Evolutionary conservation across 148 eudicot species (phyloP).

Genomic region (Arctostaphylos glauca): DNA sequence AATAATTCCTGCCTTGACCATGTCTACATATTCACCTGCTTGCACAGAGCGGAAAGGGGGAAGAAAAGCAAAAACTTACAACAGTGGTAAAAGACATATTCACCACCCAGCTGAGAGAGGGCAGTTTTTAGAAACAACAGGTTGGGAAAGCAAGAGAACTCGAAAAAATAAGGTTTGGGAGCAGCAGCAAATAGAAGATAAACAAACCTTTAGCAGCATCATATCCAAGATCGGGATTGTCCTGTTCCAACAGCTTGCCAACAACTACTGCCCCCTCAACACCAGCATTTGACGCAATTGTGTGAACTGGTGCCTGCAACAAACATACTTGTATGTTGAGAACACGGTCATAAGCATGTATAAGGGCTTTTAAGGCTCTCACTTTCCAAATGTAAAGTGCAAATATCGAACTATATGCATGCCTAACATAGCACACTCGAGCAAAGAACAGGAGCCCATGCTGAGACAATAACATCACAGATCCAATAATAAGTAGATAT

Average conservation of each 20-base stretch:
- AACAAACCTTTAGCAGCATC: constrained; percentile 87
- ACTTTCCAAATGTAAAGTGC: neutral
- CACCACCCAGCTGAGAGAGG: too few relatives aligned
- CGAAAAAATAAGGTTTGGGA: too few relatives aligned
- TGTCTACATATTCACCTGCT: constrained; percentile 84
- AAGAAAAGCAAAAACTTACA: neutral
- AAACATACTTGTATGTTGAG: neutral
- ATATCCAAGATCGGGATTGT: constrained; percentile 81
- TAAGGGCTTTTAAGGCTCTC: neutral
- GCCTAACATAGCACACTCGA: neutral
- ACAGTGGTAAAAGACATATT: neutral
- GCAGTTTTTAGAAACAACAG: too few relatives aligned
- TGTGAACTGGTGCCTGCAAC: constrained; percentile 74
- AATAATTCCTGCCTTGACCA: constrained; percentile 85
- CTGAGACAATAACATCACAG: neutral
- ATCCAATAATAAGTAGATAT: neutral
- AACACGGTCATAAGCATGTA: neutral
- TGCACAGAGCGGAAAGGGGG: neutral
- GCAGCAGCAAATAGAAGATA: neutral
- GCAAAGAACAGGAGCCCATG: neutral
- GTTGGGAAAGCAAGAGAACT: too few relatives aligned
- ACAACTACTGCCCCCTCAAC: constrained; percentile 88
- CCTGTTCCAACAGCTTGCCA: constrained; percentile 88
- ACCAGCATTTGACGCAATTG: constrained; percentile 91
- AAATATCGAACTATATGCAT: neutral